Conservation (phyloP, 495 filamentous ascomycete genomes). For the Tuber aestivum region DNA sequence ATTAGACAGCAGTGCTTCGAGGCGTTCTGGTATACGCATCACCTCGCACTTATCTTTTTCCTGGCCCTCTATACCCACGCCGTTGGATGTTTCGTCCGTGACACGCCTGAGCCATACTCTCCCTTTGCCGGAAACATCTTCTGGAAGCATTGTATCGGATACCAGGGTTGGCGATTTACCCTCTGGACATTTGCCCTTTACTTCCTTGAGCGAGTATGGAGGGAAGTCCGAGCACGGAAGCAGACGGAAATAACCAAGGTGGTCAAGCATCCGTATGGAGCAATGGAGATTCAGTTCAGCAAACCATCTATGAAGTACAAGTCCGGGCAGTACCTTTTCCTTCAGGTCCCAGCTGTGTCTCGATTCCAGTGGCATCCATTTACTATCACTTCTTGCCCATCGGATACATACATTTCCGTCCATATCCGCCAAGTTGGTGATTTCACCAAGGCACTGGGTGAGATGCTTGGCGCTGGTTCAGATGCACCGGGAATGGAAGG, state of each 20-base stretch:
- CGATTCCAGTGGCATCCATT: slow-evolving; percentile 96
- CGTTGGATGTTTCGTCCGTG: slow-evolving; percentile 89
- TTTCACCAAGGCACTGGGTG: slow-evolving; percentile 80
- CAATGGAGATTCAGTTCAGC: slow-evolving; percentile 92
- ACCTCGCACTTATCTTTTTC: slow-evolving; percentile 93
- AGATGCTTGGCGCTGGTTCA: slow-evolving; percentile 84
- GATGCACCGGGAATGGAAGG: slow-evolving; percentile 79
- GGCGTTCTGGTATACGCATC: slow-evolving; percentile 99
- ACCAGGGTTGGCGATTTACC: slow-evolving; percentile 97
- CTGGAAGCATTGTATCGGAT: slow-evolving; percentile 92
- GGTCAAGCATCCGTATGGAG: slow-evolving; percentile 93
- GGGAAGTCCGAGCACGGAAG: slow-evolving; percentile 75
- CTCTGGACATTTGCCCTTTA: slow-evolving; percentile 81
- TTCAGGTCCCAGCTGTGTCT: slow-evolving; percentile 85
- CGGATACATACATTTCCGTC: slow-evolving; percentile 86
- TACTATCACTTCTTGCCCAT: slow-evolving; percentile 97
- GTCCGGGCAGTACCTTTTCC: slow-evolving; percentile 93
- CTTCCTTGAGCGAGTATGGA: slow-evolving; percentile 80
- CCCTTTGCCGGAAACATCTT: slow-evolving; percentile 75
- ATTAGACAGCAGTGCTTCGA: slow-evolving; percentile 97
- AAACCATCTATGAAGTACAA: slow-evolving; percentile 98
- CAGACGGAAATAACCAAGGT: slow-evolving; percentile 87
- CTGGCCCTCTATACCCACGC: slow-evolving; percentile 93
- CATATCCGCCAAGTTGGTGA: slow-evolving; percentile 96
- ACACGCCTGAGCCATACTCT: slow-evolving; percentile 62